Percentiles rank a stretch among this genome's conserved stretches.
Conservation (phyloP, 73 alveolate genomes). For the Stentor roeselii region DNA sequence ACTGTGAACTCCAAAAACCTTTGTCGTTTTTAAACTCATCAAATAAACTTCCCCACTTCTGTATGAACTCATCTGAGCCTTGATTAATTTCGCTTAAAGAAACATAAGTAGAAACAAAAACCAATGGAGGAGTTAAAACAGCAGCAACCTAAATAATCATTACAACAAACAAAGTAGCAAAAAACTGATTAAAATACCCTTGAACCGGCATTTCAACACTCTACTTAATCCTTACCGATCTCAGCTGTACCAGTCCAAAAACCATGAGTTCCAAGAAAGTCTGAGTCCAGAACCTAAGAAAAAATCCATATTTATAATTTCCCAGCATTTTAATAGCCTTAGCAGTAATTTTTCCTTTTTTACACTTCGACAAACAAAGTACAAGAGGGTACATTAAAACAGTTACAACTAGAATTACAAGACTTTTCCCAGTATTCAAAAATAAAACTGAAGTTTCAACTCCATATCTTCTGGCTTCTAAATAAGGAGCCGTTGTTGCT, state of each 20-base stretch:
- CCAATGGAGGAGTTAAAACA: background rate
- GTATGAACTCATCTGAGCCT: background rate
- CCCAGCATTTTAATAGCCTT: background rate
- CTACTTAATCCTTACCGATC: background rate
- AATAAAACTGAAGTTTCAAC: background rate
- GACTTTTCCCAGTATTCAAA: background rate
- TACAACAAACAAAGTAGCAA: background rate
- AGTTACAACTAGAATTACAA: background rate
- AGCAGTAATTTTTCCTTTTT: background rate
- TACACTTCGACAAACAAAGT: background rate
- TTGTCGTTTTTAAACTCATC: background rate
- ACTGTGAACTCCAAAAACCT: background rate
- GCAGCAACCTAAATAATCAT: background rate
- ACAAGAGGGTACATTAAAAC: background rate
- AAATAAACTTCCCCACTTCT: background rate
- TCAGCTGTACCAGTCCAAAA: background rate
- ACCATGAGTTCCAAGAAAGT: background rate
- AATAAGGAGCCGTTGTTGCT: background rate
- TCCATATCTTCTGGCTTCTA: background rate
- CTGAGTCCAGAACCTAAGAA: conserved; percentile 5
- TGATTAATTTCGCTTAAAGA: background rate
- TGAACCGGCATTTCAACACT: background rate
- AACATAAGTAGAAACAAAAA: background rate
- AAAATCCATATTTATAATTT: background rate
- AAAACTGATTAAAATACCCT: background rate